Base-by-base conservation (phyloP, 257 asterid species). In the Gynochthodes officinalis region DNA sequence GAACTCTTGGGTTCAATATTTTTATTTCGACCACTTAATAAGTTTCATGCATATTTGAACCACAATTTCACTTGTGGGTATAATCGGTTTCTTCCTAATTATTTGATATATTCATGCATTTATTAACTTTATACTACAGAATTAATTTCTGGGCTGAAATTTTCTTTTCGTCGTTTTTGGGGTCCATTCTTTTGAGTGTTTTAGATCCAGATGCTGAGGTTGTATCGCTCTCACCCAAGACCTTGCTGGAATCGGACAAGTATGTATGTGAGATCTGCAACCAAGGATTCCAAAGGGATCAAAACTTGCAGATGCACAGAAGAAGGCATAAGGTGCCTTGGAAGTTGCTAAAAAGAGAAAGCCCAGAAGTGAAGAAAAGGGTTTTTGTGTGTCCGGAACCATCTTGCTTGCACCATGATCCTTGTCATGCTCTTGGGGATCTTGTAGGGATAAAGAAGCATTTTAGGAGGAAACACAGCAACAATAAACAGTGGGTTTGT, bases 191-290 rank as follows among this genome's bases (percentile, higher is more conserved):
- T 50, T 50, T 2, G 55, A 50, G 55, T 50, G 55, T 53, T 23
- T 25, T 76, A 92, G 98, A 92, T 92, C 98, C 97, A 50, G 98
- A 90, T 78, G 98, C 97, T 7, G 97, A 92, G 72, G 98, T 92
- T 64, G 96, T 92, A 33, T 86, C 91, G 0, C 89, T 90, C 0
- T 90, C 98, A 0, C 98, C 98, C 0, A 89, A 86, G 67, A 92
- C 97, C 52, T 81, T 93, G 2, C 72, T 93, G 28, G 97, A 93
- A 81, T 90, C 96, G 54, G 96, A 92, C 59, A 82, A 90, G 63
- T 93, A 88, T 76, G 92, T 92, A 18, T 92, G 97, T 42, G 98
- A 92, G 97, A 92, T 92, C 91, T 92, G 98, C 86, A 90, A 84
- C 78, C 96, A 90, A 44, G 97, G 96, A 18, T 93, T 93, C 71